These are phyloP conservation scores for Fusarium concolor DNA, from an alignment of 2,329 filamentous ascomycete species.

Conservation along the genomic window DNA sequence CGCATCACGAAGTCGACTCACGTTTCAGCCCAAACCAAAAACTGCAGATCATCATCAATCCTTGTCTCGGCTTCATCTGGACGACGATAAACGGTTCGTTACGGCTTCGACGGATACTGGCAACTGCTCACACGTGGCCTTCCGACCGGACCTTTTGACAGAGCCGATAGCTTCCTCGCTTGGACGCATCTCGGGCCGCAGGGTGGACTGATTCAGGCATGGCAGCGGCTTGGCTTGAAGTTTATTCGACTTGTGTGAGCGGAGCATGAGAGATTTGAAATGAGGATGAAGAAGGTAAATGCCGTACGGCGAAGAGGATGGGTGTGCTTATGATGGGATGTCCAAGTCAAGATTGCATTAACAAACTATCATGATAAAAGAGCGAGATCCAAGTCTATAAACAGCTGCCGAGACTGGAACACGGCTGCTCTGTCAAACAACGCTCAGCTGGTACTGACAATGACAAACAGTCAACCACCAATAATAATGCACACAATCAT, in stretches of 20 bases:
- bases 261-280: not conserved
- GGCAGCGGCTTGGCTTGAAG: constrained; percentile 31
- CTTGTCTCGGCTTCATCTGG: constrained; percentile 1
- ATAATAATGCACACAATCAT: not conserved
- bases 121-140: constrained; percentile 35
- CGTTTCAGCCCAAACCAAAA: constrained; percentile 39
- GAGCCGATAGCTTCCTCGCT: constrained; percentile 24
- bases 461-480: not conserved
- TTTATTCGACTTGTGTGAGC: constrained; percentile 4
- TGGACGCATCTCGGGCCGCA: constrained; percentile 27
- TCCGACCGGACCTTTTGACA: not conserved
- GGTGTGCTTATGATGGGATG: too few relatives aligned
- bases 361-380: not conserved
- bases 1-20: constrained; percentile 29
- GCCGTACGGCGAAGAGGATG: not conserved
- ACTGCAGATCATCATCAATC: constrained; percentile 22
- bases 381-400: not conserved
- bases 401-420: not conserved
- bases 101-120: not conserved
- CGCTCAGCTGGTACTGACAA: not conserved
- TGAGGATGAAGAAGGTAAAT: too few relatives aligned
- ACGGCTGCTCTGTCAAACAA: not conserved
- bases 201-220: constrained; percentile 20
- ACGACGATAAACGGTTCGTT: not conserved
- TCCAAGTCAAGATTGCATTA: too few relatives aligned